Evolutionary conservation across 768 basidiomycete species (phyloP).

Genomic region (Russula olivacea): DNA sequence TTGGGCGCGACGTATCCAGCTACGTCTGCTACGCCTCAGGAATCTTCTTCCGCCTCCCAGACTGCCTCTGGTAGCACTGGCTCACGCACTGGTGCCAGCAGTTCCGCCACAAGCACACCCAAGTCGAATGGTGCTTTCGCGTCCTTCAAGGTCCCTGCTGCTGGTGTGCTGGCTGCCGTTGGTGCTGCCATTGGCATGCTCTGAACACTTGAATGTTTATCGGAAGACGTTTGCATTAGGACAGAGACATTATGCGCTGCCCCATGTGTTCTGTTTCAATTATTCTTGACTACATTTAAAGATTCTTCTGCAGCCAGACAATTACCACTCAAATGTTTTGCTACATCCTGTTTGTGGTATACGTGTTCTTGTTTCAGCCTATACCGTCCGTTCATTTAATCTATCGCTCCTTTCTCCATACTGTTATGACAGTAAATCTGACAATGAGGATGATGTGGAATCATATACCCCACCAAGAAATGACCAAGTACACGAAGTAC

Average conservation of each 20-base stretch:
- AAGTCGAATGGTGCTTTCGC: constrained; percentile 11
- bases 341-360: constrained; percentile 3
- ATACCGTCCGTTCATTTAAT: constrained; percentile 23
- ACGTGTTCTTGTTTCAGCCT: background rate
- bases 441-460: background rate
- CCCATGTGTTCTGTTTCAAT: background rate
- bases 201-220: constrained; percentile 4
- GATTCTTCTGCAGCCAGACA: constrained; percentile 5
- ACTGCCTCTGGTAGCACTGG: constrained; percentile 1
- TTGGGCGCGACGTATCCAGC: constrained; percentile 48
- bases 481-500: constrained; percentile 9
- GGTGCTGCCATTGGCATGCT: constrained; percentile 24
- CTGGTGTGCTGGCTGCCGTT: constrained; percentile 20
- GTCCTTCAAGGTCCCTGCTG: constrained; percentile 14
- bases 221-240: background rate
- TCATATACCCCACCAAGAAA: constrained; percentile 22
- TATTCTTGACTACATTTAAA: background rate
- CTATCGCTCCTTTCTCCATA: constrained; percentile 15
- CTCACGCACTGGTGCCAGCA: constrained; percentile 1
- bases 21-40: constrained; percentile 33
- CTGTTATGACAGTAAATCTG: background rate
- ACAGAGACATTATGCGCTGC: constrained; percentile 9
- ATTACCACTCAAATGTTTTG: background rate
- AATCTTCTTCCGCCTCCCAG: constrained; percentile 21
- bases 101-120: background rate